Base-by-base conservation (phyloP, 306 rosid genomes). In the Elaeagnus macrophylla region DNA sequence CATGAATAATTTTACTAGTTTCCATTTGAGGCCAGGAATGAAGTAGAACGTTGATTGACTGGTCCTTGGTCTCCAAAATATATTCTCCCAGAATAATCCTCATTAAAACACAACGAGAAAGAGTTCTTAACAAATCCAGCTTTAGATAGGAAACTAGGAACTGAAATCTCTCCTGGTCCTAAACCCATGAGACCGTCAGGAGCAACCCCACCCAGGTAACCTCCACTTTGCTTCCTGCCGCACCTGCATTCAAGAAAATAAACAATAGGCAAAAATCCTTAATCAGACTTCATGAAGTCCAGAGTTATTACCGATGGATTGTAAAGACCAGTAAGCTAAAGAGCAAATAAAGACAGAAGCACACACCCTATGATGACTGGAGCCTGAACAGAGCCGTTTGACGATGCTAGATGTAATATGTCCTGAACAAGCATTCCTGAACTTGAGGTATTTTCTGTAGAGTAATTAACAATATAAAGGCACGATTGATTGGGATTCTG, bases 351-450 rank as follows among this genome's bases (percentile, higher is more conserved):
- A 3, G 32, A 18, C 14, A 48, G 6, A 53, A 38, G 56, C 54
- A 36, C 81, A 48, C 67, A 86, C 95, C 95, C 90, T 9, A 86
- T 48, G 57, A 82, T 49, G 53, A 82, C 76, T n/a, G 89, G 17
- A 71, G 84, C 95, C 69, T 77, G 89, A 49, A 77, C 74, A 57
- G 77, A 75, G 42, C 52, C 38, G 5, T 71, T 73, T 13, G 67
- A 54, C 5, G 86, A 81, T 39, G 66, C 73, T 59, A 85, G 79
- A 60, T 81, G 82, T 61, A 81, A 67, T 57, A 75, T 71, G 56
- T 85, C 94, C 79, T 81, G 84, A 68, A 85, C 65, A 47, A 85
- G 79, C 74, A 79, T 67, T 44, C 94, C 94, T 39, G 89, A 81
- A 70, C 79, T 81, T 15, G 94, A 77, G 8, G 94, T 85, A 53